phyloP scores from a whole-genome alignment of 352 stramenopile genomes.

The Phytophthora capsici region DNA sequence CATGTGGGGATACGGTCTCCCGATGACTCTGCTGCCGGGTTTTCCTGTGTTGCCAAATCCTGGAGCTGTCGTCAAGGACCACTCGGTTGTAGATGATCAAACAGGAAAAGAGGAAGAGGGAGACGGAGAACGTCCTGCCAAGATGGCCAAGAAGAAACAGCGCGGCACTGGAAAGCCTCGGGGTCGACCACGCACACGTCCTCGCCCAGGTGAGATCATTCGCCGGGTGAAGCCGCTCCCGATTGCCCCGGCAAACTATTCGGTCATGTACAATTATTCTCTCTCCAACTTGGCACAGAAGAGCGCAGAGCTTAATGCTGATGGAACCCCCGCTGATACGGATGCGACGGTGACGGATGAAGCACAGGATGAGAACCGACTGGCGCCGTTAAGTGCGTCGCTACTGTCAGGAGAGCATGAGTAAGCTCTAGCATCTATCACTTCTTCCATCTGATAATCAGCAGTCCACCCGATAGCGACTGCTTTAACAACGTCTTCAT shows the following conservation, averaged over 20 bases:
- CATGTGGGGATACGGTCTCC: slow-evolving; percentile 67
- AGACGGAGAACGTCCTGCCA: slow-evolving; percentile 34
- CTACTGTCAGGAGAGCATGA: slow-evolving; percentile 66
- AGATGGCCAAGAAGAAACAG: slow-evolving; percentile 79
- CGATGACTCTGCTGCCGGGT: slow-evolving; percentile 56
- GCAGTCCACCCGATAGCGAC: slow-evolving; percentile 12
- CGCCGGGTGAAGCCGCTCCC: slow-evolving; percentile 69
- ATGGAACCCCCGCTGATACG: slow-evolving; percentile 24
- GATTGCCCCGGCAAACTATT: slow-evolving; percentile 79
- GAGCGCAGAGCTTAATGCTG: slow-evolving; percentile 49
- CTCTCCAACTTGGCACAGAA: slow-evolving; percentile 62
- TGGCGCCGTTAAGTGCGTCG: slow-evolving; percentile 50
- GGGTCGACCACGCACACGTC: slow-evolving; percentile 71
- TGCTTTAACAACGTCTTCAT: slow-evolving; percentile 20
- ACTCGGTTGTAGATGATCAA: slow-evolving; percentile 31
- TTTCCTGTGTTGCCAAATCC: slow-evolving; percentile 49
- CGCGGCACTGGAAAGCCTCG: slow-evolving; percentile 75
- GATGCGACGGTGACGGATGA: slow-evolving; percentile 23
- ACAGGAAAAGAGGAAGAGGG: slow-evolving; percentile 38
- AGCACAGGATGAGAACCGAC: slow-evolving; percentile 51
- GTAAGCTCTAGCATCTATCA: slow-evolving; percentile 29
- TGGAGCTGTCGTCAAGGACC: slow-evolving; percentile 40
- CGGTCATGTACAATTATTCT: slow-evolving; percentile 81
- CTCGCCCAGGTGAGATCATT: slow-evolving; percentile 78
- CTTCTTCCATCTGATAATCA: slow-evolving; percentile 38